Base-by-base conservation (phyloP, 805 yeast genomes). In the Citeromyces nyonsensis region DNA sequence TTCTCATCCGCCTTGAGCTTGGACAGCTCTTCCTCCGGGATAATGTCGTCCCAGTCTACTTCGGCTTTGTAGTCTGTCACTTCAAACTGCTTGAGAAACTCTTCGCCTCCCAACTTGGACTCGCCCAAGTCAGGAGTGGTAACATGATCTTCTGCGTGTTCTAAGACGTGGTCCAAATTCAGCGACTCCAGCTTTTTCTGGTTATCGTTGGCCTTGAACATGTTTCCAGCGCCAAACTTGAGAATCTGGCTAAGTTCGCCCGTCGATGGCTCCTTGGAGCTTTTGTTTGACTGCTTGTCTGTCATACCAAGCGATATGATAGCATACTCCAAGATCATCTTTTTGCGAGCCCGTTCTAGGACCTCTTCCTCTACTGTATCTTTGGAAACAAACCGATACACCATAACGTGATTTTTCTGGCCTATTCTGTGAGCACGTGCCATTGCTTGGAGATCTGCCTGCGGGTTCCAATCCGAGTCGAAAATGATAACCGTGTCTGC, bases 381-480 rank as follows among this genome's bases (percentile, higher is more conserved):
- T 47, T 91, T 91, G 36, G 95, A 79, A n/a, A 91, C 97, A 59
- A 91, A 82, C 49, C 99, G 65, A 51, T 91, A 91, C 11, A 91
- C 97, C 74, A 84, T 83, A 25, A 91, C 99, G 56, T 91, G 98
- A 45, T 83, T 85, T 56, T 86, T 91, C 54, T 91, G 99, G n/a
- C 99, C 99, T 51, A 91, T 91, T 63, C 99, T 76, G 58, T 91
- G 99, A 3, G 98, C 98, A 57, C 98, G 74, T 0, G 98, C 98
- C 98, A 91, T 91, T 1, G 98, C 98, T 57, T 91, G 98, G 46
- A 91, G 63, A 65, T 91, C 98, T 0, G 98, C 98, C 54, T 91
- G 98, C 0, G 98, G 98, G 50, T 91, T 91, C 98, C 98, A 91
- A 59, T 91, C 98, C 4, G 95, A 83, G 56, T 91, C 98, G 56